A percentile compares a stretch with the other conserved stretches of the same genome.
phyloP scores from a whole-genome alignment of 805 yeast species.

The Sugiyamaella americana region DNA sequence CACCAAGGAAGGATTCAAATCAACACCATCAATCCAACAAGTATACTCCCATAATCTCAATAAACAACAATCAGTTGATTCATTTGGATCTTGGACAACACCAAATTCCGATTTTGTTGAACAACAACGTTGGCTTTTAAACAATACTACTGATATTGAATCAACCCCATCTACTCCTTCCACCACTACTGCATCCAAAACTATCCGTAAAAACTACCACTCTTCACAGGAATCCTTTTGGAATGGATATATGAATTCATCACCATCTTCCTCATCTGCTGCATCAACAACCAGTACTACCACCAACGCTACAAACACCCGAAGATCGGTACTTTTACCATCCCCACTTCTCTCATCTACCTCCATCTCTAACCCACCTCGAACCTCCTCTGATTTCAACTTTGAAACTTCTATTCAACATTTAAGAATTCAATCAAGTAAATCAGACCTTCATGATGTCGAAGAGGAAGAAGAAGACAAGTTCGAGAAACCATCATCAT shows the following conservation, averaged over 20 bases:
- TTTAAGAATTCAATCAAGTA: slow-evolving; percentile 4
- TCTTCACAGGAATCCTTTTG: slow-evolving; percentile 1
- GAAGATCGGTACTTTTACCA: slow-evolving; percentile 16
- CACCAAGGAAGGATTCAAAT: background rate
- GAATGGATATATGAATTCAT: background rate
- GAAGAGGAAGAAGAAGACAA: slow-evolving; percentile 6
- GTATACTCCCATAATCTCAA: background rate
- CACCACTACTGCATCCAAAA: background rate
- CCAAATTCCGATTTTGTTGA: slow-evolving; percentile 24
- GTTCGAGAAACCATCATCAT: background rate
- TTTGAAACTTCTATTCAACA: background rate
- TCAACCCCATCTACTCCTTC: slow-evolving; percentile 2
- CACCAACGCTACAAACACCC: background rate
- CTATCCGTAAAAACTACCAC: background rate
- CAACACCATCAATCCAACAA: background rate
- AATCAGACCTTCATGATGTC: slow-evolving; percentile 6
- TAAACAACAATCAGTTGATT: slow-evolving; percentile 18
- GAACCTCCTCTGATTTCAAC: background rate
- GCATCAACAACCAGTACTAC: background rate
- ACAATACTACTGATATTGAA: slow-evolving; percentile 5
- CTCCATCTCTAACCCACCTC: background rate
- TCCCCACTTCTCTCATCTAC: slow-evolving; percentile 10
- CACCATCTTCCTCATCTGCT: background rate
- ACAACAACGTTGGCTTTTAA: slow-evolving; percentile 25
- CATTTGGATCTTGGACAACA: slow-evolving; percentile 21